Evolutionary conservation across 2,329 filamentous ascomycete species (phyloP).

Genomic region (Fusarium sterilihyphosum): DNA sequence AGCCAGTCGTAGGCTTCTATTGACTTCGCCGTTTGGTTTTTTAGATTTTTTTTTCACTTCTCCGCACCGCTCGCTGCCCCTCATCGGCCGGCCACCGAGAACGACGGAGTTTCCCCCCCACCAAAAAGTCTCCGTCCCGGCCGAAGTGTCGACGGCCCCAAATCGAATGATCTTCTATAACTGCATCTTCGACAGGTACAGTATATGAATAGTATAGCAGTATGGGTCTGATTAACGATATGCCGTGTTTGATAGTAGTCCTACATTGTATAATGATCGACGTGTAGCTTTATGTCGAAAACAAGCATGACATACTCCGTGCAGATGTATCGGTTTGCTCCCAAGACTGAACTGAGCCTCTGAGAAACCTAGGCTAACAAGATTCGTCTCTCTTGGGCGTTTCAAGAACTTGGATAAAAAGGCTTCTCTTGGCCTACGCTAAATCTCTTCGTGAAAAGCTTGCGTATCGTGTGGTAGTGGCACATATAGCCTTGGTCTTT

Average conservation of each 20-base stretch:
- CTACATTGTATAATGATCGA: neutral
- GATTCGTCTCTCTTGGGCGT: neutral
- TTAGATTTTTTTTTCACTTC: slow-evolving; percentile 11
- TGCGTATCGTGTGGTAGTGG: neutral
- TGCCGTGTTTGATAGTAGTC: neutral
- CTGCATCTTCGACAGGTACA: neutral
- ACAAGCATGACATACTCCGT: neutral
- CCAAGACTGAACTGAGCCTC: neutral
- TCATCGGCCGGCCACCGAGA: slow-evolving; percentile 31
- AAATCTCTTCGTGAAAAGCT: neutral
- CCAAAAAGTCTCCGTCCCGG: slow-evolving; percentile 6
- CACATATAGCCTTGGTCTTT: neutral
- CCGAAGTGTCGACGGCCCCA: neutral
- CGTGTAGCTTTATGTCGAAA: neutral
- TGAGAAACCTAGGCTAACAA: neutral
- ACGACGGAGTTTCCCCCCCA: slow-evolving; percentile 18
- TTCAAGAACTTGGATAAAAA: neutral
- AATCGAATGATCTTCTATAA: neutral
- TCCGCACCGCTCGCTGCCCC: slow-evolving; percentile 30
- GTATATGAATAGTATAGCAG: neutral
- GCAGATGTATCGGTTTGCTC: neutral
- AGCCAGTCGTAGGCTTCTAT: slow-evolving; percentile 21
- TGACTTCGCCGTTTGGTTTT: slow-evolving; percentile 11
- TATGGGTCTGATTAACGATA: neutral
- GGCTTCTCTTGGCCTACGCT: neutral